Percentiles rank a stretch among this genome's conserved stretches.
Conservation (phyloP, 139 green algal genomes). For the Eudorina sp. region DNA sequence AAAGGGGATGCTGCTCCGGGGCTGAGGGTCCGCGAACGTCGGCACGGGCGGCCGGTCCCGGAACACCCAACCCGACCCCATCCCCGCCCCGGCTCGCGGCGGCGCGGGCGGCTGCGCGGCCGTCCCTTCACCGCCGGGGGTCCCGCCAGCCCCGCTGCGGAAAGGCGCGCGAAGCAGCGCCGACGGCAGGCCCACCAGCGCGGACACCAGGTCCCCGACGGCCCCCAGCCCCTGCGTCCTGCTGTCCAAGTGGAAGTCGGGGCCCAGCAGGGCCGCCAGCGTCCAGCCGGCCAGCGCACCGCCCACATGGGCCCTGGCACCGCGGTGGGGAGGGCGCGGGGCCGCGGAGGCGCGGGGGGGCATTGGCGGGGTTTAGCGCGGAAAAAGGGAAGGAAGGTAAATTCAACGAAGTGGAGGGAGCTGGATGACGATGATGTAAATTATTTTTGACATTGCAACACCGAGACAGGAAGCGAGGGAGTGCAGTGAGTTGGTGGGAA, state of each 20-base stretch:
- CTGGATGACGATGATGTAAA: neutral
- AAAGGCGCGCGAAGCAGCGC: neutral
- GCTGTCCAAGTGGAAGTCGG: conserved; percentile 20
- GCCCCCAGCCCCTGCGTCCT: too few relatives aligned
- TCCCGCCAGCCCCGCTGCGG: neutral
- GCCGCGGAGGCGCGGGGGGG: neutral
- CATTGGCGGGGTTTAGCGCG: neutral
- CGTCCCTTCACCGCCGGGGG: too few relatives aligned
- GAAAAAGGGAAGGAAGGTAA: neutral
- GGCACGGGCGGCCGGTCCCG: neutral
- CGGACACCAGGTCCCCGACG: too few relatives aligned
- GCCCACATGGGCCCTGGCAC: conserved; percentile 6
- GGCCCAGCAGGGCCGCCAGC: neutral
- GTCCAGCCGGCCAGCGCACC: conserved; percentile 25
- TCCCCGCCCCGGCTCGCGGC: neutral
- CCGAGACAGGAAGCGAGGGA: neutral
- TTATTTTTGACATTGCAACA: neutral
- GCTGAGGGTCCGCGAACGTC: neutral
- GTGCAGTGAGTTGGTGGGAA: too few relatives aligned
- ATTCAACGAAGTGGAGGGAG: neutral
- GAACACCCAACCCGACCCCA: neutral
- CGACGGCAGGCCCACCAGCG: neutral
- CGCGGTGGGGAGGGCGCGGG: neutral
- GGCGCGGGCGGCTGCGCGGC: too few relatives aligned
- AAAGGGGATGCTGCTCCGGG: neutral